Percentiles rank a stretch among this genome's conserved stretches.
Evolutionary conservation across 202 grass and related monocot genomes (phyloP).

Genomic region (Sporobolus alterniflorus): DNA sequence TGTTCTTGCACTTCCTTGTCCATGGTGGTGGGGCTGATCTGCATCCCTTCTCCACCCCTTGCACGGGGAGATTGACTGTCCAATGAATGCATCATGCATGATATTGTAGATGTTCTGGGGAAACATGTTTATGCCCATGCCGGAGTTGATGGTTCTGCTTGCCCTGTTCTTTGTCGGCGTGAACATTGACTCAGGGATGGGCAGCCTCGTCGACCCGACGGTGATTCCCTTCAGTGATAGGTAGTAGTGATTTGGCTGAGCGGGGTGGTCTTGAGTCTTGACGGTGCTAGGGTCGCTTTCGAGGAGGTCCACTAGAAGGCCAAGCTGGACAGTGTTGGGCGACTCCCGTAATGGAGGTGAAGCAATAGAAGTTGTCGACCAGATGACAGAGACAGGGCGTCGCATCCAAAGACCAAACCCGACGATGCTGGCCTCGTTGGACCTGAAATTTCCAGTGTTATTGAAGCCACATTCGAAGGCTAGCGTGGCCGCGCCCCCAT

Average conservation of each 20-base stretch:
- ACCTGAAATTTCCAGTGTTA: constrained; percentile 32
- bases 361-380: constrained; percentile 46
- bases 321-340: constrained; percentile 3
- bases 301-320: constrained; percentile 16
- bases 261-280: constrained; percentile 5
- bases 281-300: background rate
- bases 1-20: no score
- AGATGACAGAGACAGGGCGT: constrained; percentile 6
- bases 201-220: constrained; percentile 27
- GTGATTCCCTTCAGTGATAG: constrained; percentile 39
- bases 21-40: no score
- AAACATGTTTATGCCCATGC: background rate
- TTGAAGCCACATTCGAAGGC: constrained; percentile 51
- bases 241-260: background rate
- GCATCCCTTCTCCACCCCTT: no score
- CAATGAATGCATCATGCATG: background rate
- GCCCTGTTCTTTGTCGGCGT: background rate
- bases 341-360: constrained; percentile 13
- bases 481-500: background rate
- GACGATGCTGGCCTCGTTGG: constrained; percentile 33
- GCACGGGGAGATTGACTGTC: background rate
- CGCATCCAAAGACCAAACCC: constrained; percentile 43
- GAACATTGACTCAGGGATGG: constrained; percentile 31
- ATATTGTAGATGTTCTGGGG: background rate
- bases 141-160: constrained; percentile 26